phyloP scores from a whole-genome alignment of 768 basidiomycete species.

The Amanita exitialis region DNA sequence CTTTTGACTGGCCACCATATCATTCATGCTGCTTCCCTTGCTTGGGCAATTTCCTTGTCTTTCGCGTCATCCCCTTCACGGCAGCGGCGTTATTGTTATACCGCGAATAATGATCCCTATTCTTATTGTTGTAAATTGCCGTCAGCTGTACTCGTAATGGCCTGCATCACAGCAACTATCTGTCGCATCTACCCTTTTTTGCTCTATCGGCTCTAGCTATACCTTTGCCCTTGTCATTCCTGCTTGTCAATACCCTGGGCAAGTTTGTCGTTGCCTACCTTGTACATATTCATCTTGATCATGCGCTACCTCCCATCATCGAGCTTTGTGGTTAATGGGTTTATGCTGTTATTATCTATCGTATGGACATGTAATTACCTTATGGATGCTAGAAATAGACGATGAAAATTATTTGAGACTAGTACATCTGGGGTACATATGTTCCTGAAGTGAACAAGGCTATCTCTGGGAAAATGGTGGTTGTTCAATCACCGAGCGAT shows the following conservation, averaged over 20 bases:
- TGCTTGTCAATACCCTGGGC: conserved; percentile 11
- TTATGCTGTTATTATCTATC: conserved; percentile 2
- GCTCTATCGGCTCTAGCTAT: conserved; percentile 5
- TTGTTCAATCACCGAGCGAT: too few relatives aligned
- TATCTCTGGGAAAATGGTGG: too few relatives aligned
- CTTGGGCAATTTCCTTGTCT: conserved; percentile 5
- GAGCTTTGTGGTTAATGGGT: neutral
- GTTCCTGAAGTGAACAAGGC: neutral
- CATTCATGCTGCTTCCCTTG: neutral
- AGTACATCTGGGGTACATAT: neutral
- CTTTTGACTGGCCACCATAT: conserved; percentile 31
- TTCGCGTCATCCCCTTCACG: conserved; percentile 8
- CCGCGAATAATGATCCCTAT: conserved; percentile 19
- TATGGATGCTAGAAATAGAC: neutral
- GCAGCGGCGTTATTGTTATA: conserved; percentile 9
- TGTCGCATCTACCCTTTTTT: conserved; percentile 12
- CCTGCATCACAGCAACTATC: conserved; percentile 12
- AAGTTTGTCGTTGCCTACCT: conserved; percentile 8
- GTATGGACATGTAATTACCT: conserved; percentile 2
- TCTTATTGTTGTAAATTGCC: conserved; percentile 41
- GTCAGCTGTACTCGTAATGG: conserved; percentile 19
- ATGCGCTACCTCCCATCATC: conserved; percentile 7
- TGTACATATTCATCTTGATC: conserved; percentile 2
- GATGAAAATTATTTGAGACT: neutral
- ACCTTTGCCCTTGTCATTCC: conserved; percentile 7